Evolutionary conservation across 169 alveolate species (phyloP), one percentile per base, ranked within the genome.

Genomic region (Theileria orientalis): DNA sequence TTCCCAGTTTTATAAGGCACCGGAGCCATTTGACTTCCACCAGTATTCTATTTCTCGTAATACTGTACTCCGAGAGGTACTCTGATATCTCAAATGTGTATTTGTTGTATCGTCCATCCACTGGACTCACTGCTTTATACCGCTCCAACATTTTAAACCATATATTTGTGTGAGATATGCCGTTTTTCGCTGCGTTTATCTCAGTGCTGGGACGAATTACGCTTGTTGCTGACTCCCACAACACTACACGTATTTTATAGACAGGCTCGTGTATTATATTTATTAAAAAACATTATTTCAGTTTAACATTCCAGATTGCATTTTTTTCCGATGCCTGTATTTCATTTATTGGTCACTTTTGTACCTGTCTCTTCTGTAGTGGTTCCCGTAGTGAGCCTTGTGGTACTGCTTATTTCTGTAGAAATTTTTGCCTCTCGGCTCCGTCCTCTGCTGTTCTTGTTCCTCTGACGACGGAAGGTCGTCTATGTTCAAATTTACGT

Each of bases 1-100:
- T 57, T 56, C 94, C 95, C 40, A 75, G 74, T n/a, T 88, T 86
- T 33, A 90, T 93, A 35, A 94, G 54, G 72, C 78, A 91, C 47
- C 84, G 69, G 57, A 95, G 80, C 98, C 98, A 95, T 74, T 91
- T 79, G 25, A 95, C 83, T 69, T 95, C 98, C 1, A 94, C 98
- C 23, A 80, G 61, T 35, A 94, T 90, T 72, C 98, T 75, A 69
- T 93, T 90, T 69, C 90, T 89, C 73, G 89, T 93, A n/a, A 94
- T 63, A 11, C 95, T 97, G 51, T 90, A 92, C 63, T 94, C 98
- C 30, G 96, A 90, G 67, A 94, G 91, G 66, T 86, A 88, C 1
- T 75, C 80, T 42, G 92, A 75, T 0, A 94, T 61, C 0, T 82
- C 90, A 23, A 56, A 51, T 6, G 93, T 68, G 16, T 86, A 32